phyloP scores from a whole-genome alignment of 176 grass and related monocot species.

The Oropetium thomaeum region DNA sequence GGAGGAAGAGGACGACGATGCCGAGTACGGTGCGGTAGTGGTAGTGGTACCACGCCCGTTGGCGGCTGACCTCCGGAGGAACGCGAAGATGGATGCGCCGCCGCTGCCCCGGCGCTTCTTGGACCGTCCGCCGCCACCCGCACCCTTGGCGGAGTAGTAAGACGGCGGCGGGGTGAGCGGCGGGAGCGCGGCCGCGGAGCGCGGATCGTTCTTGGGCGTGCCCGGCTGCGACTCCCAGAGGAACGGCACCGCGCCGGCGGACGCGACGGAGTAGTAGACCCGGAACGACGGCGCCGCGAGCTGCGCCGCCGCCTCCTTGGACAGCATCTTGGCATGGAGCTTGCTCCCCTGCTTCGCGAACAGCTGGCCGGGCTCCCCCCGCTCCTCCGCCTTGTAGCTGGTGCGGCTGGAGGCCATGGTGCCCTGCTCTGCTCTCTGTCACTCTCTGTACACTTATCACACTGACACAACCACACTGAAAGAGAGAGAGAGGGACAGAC shows the following conservation, averaged over 20 bases:
- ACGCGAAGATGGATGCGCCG: slow-evolving; percentile 10
- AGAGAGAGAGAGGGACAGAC: not conserved
- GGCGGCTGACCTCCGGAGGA: slow-evolving; percentile 27
- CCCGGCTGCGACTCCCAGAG: slow-evolving; percentile 57
- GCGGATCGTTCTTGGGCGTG: slow-evolving; percentile 47
- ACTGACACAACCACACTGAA: not conserved
- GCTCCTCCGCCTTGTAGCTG: too few relatives aligned
- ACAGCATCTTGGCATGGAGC: slow-evolving; percentile 45
- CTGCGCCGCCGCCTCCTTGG: slow-evolving; percentile 45
- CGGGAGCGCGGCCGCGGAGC: slow-evolving; percentile 27
- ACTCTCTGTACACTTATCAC: not conserved
- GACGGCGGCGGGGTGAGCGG: slow-evolving; percentile 60
- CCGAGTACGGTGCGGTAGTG: too few relatives aligned
- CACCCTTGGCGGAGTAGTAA: slow-evolving; percentile 30
- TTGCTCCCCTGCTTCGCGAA: slow-evolving; percentile 28
- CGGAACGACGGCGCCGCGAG: slow-evolving; percentile 50
- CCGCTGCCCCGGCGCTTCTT: not conserved
- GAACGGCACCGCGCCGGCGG: slow-evolving; percentile 49
- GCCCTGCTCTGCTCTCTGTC: too few relatives aligned
- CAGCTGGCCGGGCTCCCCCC: not conserved
- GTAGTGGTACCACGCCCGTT: too few relatives aligned
- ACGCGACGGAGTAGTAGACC: slow-evolving; percentile 53
- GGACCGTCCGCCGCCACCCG: not conserved
- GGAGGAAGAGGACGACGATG: slow-evolving; percentile 9
- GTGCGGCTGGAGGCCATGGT: slow-evolving; percentile 32